A percentile compares a stretch with the other conserved stretches of the same genome.
These are phyloP conservation scores for Coprinopsis strossmayeri DNA, from an alignment of 768 basidiomycete genomes.

Conservation along the genomic window DNA sequence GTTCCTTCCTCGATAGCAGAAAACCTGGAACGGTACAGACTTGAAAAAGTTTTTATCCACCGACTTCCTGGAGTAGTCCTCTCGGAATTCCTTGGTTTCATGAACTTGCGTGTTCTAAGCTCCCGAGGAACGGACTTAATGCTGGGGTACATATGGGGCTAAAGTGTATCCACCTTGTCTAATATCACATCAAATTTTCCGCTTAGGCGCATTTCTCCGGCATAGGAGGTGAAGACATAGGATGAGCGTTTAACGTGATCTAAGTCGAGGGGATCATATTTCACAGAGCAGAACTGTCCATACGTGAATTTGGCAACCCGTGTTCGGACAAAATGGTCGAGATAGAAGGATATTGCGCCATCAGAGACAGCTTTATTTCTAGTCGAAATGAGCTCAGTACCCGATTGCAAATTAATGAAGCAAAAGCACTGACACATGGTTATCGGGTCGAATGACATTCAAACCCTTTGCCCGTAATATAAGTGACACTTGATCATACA, in stretches of 20 bases:
- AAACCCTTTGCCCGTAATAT: constrained; percentile 26
- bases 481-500: constrained; percentile 33
- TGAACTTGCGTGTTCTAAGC: constrained; percentile 3
- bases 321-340: constrained; percentile 11
- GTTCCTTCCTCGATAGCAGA: constrained; percentile 16
- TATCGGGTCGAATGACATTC: constrained; percentile 37
- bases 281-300: constrained; percentile 6
- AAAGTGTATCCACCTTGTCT: constrained; percentile 2
- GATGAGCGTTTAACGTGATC: constrained; percentile 10
- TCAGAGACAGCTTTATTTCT: constrained; percentile 22
- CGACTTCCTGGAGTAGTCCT: constrained; percentile 7
- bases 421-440: constrained; percentile 32
- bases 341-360: constrained; percentile 16
- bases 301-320: constrained; percentile 14
- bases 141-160: background rate
- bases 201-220: constrained; percentile 7
- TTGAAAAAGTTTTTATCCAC: constrained; percentile 9
- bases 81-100: constrained; percentile 17
- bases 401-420: too few species aligned
- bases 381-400: too few species aligned
- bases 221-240: background rate
- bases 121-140: background rate
- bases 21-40: constrained; percentile 10
- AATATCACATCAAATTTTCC: constrained; percentile 12
- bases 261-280: constrained; percentile 9